A percentile compares a stretch with the other conserved stretches of the same genome.
Conservation (phyloP, 2,329 filamentous ascomycete genomes). For the Penicillium palitans region DNA sequence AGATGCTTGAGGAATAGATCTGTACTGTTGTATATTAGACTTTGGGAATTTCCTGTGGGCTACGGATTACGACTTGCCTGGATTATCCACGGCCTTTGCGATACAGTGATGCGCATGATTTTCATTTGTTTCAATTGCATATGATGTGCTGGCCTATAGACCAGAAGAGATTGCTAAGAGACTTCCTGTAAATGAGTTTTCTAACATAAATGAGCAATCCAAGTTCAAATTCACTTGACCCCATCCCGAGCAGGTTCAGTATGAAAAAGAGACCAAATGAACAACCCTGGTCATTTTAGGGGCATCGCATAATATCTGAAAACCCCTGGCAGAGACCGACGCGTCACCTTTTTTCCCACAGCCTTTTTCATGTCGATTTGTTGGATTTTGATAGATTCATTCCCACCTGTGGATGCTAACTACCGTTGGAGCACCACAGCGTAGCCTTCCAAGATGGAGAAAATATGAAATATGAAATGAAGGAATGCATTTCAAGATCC, state of each 20-base stretch:
- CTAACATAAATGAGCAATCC: not conserved
- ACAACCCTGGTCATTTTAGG: too few relatives aligned
- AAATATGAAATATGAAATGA: not conserved
- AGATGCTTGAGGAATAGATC: slow-evolving; percentile 26
- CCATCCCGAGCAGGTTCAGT: too few relatives aligned
- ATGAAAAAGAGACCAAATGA: too few relatives aligned
- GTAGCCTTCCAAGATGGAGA: not conserved
- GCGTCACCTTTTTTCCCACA: too few relatives aligned
- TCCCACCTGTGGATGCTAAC: too few relatives aligned
- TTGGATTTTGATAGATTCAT: too few relatives aligned
- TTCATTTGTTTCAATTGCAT: slow-evolving; percentile 17
- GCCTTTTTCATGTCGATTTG: too few relatives aligned
- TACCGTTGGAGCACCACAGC: too few relatives aligned
- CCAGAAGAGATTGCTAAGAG: slow-evolving; percentile 1
- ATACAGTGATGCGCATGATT: slow-evolving; percentile 29
- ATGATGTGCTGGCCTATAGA: slow-evolving; percentile 10
- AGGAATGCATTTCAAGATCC: not conserved
- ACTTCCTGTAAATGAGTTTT: not conserved
- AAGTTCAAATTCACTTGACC: not conserved
- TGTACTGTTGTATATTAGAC: slow-evolving; percentile 30
- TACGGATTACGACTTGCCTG: slow-evolving; percentile 30
- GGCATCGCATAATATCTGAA: too few relatives aligned
- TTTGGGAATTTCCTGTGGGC: slow-evolving; percentile 25
- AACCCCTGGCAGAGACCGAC: too few relatives aligned
- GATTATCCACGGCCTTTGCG: slow-evolving; percentile 19